Conservation (phyloP, 306 rosid species). For the Quercus parvula region DNA sequence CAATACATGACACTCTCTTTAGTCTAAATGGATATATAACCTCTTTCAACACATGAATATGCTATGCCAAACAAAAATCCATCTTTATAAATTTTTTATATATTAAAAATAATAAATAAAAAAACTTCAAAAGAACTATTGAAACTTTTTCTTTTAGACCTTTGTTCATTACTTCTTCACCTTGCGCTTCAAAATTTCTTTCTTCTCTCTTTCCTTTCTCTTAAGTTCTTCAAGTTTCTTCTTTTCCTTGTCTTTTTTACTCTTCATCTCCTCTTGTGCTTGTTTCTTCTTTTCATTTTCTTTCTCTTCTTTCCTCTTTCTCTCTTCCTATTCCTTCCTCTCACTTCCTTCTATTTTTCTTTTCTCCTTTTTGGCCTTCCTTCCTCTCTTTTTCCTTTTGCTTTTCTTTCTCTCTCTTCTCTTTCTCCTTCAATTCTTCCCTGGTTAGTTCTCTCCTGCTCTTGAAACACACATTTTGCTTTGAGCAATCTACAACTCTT, state of each 20-base stretch:
- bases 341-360: slow-evolving; percentile 5
- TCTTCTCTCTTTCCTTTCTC: slow-evolving; percentile 1
- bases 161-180: slow-evolving; percentile 16
- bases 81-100: background rate
- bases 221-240: slow-evolving; percentile 11
- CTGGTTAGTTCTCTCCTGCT: slow-evolving; percentile 31
- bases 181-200: slow-evolving; percentile 24
- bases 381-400: slow-evolving; percentile 8
- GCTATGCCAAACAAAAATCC: background rate
- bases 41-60: background rate
- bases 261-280: slow-evolving; percentile 10
- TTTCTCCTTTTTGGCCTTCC: slow-evolving; percentile 14
- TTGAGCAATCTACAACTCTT: background rate
- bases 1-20: background rate
- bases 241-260: slow-evolving; percentile 17
- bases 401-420: slow-evolving; percentile 24
- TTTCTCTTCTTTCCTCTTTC: slow-evolving; percentile 7
- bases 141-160: background rate
- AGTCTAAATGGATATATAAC: too few species aligned
- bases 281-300: slow-evolving; percentile 1
- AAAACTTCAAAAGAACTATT: background rate
- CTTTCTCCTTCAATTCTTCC: slow-evolving; percentile 46
- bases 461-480: slow-evolving; percentile 52
- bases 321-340: slow-evolving; percentile 4
- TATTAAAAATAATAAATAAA: background rate